Conservation (phyloP, 345 rosid genomes). For the Brassica carinata region DNA sequence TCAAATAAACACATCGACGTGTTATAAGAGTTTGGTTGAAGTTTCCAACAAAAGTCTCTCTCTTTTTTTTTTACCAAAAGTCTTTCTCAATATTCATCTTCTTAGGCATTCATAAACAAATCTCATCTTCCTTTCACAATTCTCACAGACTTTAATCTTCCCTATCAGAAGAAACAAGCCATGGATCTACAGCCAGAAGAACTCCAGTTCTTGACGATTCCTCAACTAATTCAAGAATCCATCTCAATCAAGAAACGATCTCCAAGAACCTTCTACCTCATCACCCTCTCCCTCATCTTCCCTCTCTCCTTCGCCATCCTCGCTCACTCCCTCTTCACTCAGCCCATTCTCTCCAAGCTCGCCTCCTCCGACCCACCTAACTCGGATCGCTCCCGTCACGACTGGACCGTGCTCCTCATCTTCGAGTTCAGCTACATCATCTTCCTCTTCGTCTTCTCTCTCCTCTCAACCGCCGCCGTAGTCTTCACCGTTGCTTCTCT, state of each 20-base stretch:
- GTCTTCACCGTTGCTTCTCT: slow-evolving; percentile 97
- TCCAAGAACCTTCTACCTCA: slow-evolving; percentile 67
- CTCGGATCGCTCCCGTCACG: slow-evolving; percentile 57
- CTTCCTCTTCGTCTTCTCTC: slow-evolving; percentile 95
- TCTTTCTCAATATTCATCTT: not conserved
- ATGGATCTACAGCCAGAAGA: slow-evolving; percentile 82
- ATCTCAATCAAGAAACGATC: slow-evolving; percentile 66
- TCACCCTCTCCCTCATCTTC: slow-evolving; percentile 68
- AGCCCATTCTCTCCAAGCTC: slow-evolving; percentile 56
- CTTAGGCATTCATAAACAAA: not conserved
- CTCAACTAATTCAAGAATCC: slow-evolving; percentile 62
- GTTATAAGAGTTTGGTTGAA: slow-evolving; percentile 21
- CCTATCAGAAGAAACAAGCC: slow-evolving; percentile 15
- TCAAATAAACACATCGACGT: slow-evolving; percentile 26
- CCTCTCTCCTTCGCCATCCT: slow-evolving; percentile 87
- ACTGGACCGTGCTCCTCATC: slow-evolving; percentile 72
- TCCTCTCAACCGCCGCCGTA: slow-evolving; percentile 94
- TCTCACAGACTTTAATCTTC: not conserved
- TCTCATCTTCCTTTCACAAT: slow-evolving; percentile 23
- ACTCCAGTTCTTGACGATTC: slow-evolving; percentile 65
- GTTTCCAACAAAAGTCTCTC: slow-evolving; percentile 32
- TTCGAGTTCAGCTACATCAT: slow-evolving; percentile 79
- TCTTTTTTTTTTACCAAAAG: not conserved
- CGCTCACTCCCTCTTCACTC: slow-evolving; percentile 88
- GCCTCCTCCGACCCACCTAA: slow-evolving; percentile 39